Base-by-base conservation (phyloP, 2,329 filamentous ascomycete genomes). In the Fusarium phyllophilum region DNA sequence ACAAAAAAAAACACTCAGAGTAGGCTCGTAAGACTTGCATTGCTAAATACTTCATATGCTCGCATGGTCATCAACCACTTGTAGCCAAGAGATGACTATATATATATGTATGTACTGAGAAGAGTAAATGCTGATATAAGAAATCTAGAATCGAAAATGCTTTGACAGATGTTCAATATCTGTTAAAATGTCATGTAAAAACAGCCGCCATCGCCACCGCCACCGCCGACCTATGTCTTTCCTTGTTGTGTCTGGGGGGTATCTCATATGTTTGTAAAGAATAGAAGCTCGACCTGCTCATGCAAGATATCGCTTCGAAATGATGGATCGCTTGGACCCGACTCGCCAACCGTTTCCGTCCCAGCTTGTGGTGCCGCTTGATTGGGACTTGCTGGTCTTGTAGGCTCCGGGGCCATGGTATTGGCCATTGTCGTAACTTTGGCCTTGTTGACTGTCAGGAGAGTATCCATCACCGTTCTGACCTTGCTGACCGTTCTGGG, bases 31-130 rank as follows among this genome's bases (percentile, higher is more conserved):
- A 59, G 39, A 36, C 49, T 62, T 38, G 42, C 61, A 52, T 74
- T 75, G 60, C 46, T 63, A 61, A 62, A 42, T 72, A 62, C 56
- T 67, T 70, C 48, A 46, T 62, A 63, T 51, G 49, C 48, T 58
- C 56, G 44, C 55, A 45, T 41, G 46, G 51, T 36, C 29, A 59
- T 51, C 39, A 64, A 46, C 42, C 39, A 55, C 56, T 36, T 29
- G 38, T 45, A 70, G 48, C 54, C 45, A 66, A 66, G 20, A 51
- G 48, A 68, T 69, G 54, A 36, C 41, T 68, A 60, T 72, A 62
- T 57, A 62, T 57, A 52, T 72, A 68, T 57, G 70, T 72, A 73
- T 73, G 41, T 73, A 74, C 72, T 57, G 49, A 74, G 72, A 74
- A 74, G 72, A 57, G 69, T 60, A 61, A 70, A 55, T 38, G 44